Percentiles rank a stretch among this genome's conserved stretches.
These are phyloP conservation scores for Salpingoeca rosetta DNA, from an alignment of 78 protist genomes.

Conservation along the genomic window DNA sequence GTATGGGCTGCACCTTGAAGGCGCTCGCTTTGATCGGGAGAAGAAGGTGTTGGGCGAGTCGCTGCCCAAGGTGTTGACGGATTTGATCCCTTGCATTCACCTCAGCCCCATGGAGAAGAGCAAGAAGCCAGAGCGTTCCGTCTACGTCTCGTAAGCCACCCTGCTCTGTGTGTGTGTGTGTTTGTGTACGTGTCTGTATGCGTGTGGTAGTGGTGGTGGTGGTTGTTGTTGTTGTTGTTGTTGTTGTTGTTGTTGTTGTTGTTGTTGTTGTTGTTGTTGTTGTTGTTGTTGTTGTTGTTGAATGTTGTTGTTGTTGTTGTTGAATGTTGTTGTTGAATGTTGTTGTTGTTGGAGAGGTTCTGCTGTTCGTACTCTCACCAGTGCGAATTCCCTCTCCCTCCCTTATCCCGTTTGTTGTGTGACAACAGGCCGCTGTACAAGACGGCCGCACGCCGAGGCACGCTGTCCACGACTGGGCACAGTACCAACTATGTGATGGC, in stretches of 20 bases:
- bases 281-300: too few relatives aligned
- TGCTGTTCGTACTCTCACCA: background rate
- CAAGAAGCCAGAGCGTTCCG: background rate
- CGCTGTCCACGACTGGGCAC: constrained; percentile 60
- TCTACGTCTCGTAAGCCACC: background rate
- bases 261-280: too few relatives aligned
- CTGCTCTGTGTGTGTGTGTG: too few relatives aligned
- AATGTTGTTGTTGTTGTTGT: too few relatives aligned
- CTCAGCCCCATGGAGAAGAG: constrained; percentile 40
- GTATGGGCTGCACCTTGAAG: constrained; percentile 56
- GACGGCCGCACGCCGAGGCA: constrained; percentile 45
- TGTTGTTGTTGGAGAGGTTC: too few relatives aligned
- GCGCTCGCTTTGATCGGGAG: constrained; percentile 49
- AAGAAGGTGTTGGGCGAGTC: constrained; percentile 17
- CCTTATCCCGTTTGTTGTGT: background rate
- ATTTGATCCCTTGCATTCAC: constrained; percentile 50
- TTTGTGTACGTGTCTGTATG: too few relatives aligned
- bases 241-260: too few relatives aligned
- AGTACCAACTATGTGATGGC: constrained; percentile 65
- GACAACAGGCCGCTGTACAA: constrained; percentile 50
- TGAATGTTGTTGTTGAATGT: background rate
- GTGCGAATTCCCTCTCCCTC: background rate
- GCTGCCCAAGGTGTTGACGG: constrained; percentile 33
- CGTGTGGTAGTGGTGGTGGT: too few relatives aligned
- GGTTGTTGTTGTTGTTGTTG: too few relatives aligned